Evolutionary conservation across 2,329 filamentous ascomycete species (phyloP).

Genomic region (Beauveria brongniartii): DNA sequence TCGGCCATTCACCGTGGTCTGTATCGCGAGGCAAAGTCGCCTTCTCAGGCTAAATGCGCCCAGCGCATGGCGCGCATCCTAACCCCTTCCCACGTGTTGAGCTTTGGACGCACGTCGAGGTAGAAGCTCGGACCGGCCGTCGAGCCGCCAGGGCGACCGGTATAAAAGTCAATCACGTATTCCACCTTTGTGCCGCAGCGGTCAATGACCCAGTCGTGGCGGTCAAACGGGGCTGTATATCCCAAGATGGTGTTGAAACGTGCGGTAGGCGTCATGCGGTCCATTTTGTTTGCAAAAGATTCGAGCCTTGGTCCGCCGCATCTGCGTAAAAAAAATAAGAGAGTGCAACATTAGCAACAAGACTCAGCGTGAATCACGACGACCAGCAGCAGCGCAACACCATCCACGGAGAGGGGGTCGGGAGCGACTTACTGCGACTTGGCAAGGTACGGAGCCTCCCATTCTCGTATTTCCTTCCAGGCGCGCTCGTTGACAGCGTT

Average conservation of each 20-base stretch:
- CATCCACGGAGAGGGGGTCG: too few species aligned
- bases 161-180: conserved; percentile 98
- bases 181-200: conserved; percentile 78
- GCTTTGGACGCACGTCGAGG: conserved; percentile 59
- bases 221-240: conserved; percentile 87
- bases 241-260: conserved; percentile 75
- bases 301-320: conserved; percentile 73
- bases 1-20: neutral
- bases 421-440: conserved; percentile 42
- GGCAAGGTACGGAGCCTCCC: conserved; percentile 65
- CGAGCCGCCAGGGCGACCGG: conserved; percentile 46
- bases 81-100: conserved; percentile 59
- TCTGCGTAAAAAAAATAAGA: conserved; percentile 15
- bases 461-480: conserved; percentile 83
- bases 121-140: conserved; percentile 50
- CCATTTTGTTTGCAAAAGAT: conserved; percentile 69
- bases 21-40: neutral
- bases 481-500: conserved; percentile 97
- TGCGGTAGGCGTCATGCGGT: conserved; percentile 70
- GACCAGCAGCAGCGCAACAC: neutral
- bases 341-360: neutral
- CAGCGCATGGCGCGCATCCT: conserved; percentile 54
- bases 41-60: conserved; percentile 38
- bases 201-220: conserved; percentile 96
- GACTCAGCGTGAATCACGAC: neutral